Evolutionary conservation across 805 yeast species (phyloP).

Genomic region (Kuraishia borneana): DNA sequence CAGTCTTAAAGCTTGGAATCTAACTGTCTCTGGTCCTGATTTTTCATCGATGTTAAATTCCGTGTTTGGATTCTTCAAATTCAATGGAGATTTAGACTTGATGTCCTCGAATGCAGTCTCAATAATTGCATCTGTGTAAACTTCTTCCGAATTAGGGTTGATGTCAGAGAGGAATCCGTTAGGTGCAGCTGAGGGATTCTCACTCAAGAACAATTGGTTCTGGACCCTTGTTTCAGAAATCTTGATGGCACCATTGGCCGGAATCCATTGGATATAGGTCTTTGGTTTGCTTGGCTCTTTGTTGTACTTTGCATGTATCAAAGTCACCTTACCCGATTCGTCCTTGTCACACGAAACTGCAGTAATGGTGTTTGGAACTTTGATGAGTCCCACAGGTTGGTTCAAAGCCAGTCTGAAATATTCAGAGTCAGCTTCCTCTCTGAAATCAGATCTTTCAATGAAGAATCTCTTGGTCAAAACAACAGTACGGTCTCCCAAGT

Average conservation of each 20-base stretch:
- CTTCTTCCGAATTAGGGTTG: slow-evolving; percentile 66
- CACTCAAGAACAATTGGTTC: slow-evolving; percentile 79
- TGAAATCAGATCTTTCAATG: slow-evolving; percentile 84
- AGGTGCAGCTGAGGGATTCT: slow-evolving; percentile 82
- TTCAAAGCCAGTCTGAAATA: slow-evolving; percentile 91
- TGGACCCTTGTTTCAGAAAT: slow-evolving; percentile 76
- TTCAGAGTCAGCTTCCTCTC: slow-evolving; percentile 53
- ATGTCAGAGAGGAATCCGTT: slow-evolving; percentile 83
- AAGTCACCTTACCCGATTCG: slow-evolving; percentile 48
- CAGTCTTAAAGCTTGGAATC: slow-evolving; percentile 96
- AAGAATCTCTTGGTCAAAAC: slow-evolving; percentile 69
- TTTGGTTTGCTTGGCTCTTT: slow-evolving; percentile 69
- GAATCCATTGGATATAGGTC: slow-evolving; percentile 96
- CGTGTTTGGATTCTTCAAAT: slow-evolving; percentile 42
- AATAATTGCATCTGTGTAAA: slow-evolving; percentile 53
- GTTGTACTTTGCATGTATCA: slow-evolving; percentile 74
- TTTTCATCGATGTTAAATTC: slow-evolving; percentile 68
- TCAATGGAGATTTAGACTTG: slow-evolving; percentile 64
- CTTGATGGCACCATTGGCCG: slow-evolving; percentile 53
- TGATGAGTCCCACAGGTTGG: slow-evolving; percentile 90
- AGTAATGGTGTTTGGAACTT: slow-evolving; percentile 74
- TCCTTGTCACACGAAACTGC: slow-evolving; percentile 61
- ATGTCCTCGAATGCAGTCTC: slow-evolving; percentile 72
- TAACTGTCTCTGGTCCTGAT: slow-evolving; percentile 61
- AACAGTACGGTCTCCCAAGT: slow-evolving; percentile 64